Base-by-base conservation (phyloP, 1,139 yeast genomes). In the Pichia sp. region DNA sequence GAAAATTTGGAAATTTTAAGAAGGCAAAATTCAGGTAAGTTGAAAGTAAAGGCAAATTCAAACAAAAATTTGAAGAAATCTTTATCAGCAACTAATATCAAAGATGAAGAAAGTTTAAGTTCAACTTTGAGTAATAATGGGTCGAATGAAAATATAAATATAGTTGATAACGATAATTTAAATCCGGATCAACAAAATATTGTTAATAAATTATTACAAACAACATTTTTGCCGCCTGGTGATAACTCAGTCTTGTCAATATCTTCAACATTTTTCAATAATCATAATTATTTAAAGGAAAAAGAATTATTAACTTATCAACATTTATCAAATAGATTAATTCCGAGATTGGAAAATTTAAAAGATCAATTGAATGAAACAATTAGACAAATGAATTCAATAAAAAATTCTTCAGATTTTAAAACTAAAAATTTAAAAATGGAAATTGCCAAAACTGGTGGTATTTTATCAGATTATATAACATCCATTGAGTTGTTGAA, bases 301-400 rank as follows among this genome's bases (percentile, higher is more conserved):
- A 76, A 71, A 53, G 79, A 77, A 56, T 66, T 71, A 48, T 69
- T 70, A 47, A 68, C 87, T 0, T 75, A 82, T 48, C 80, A 79
- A 60, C 89, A 84, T 52, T 70, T 86, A 52, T 75, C 75, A 41
- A 66, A 73, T n/a, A 72, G 76, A 36, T 71, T 84, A 30, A 75
- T 85, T 19, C 93, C 93, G 42, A 79, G 83, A 61, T 70, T 86
- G 48, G 91, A 85, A 60, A 87, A 81, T 58, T 73, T 86, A 58
- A 76, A 85, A 55, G 84, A 80, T 60, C 89, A 84, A 64, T 69
- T 86, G 54, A 72, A 79, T 44, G 73, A 77, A 46, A 84, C 86
- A 58, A 82, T 85, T 50, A 83, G 81, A 64, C 91, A 85, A 65
- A 81, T 83, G 57, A 76, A 76, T 54, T 73, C 75, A 56, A 68